phyloP scores from a whole-genome alignment of 768 basidiomycete species.

The Rhodocollybia butyracea region DNA sequence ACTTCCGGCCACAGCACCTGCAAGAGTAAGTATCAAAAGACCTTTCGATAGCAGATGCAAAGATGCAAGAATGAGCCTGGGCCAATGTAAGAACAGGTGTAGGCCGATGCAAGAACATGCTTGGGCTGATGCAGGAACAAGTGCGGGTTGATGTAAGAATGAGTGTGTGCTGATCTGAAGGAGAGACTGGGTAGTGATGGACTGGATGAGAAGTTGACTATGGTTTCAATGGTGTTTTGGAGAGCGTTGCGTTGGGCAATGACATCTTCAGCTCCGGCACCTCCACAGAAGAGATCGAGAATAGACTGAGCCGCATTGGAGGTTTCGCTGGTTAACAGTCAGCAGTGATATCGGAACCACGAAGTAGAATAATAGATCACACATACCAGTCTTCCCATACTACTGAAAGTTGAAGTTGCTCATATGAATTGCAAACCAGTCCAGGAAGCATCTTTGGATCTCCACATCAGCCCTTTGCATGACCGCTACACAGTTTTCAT shows the following conservation, averaged over 20 bases:
- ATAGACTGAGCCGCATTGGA: slow-evolving; percentile 74
- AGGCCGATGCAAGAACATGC: no score
- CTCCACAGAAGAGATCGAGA: slow-evolving; percentile 76
- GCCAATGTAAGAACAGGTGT: no score
- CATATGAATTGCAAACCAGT: slow-evolving; percentile 97
- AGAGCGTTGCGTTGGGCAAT: slow-evolving; percentile 69
- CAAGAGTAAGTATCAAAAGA: slow-evolving; percentile 70
- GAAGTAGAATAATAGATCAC: background rate
- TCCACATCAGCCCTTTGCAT: slow-evolving; percentile 89
- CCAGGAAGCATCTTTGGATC: slow-evolving; percentile 74
- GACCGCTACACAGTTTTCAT: slow-evolving; percentile 71
- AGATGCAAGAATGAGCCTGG: slow-evolving; percentile 98
- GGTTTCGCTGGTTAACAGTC: slow-evolving; percentile 52
- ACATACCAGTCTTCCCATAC: slow-evolving; percentile 98
- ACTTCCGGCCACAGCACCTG: slow-evolving; percentile 43
- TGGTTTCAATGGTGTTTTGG: slow-evolving; percentile 57
- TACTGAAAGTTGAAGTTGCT: slow-evolving; percentile 97
- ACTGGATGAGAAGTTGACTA: slow-evolving; percentile 57
- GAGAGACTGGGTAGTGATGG: slow-evolving; percentile 83
- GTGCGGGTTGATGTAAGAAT: no score
- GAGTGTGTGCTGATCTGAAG: slow-evolving; percentile 88
- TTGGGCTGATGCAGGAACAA: no score
- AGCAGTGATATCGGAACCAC: background rate
- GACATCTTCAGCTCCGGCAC: slow-evolving; percentile 78
- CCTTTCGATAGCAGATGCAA: slow-evolving; percentile 94